These are phyloP conservation scores for Nannochloris sp. DNA, from an alignment of 139 green algal species.

Conservation along the genomic window DNA sequence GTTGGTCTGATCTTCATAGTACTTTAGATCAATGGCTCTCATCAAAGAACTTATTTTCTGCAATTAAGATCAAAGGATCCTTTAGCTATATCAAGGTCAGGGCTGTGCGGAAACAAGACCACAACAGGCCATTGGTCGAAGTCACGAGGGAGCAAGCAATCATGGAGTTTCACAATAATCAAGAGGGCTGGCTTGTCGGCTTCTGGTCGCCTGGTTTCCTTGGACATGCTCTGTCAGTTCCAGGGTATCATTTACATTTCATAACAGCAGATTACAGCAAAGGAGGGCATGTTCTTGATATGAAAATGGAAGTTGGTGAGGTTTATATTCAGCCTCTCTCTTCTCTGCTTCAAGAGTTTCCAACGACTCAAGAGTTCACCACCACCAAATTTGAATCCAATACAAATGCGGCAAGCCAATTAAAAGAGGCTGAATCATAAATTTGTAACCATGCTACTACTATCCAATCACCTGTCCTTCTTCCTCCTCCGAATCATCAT, in stretches of 20 bases:
- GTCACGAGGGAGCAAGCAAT: neutral
- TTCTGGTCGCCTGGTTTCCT: neutral
- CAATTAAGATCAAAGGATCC: neutral
- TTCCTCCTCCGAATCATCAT: too few species aligned
- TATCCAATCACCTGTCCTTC: too few species aligned
- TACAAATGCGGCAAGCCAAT: too few species aligned
- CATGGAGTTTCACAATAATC: neutral
- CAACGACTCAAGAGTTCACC: neutral
- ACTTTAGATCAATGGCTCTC: neutral
- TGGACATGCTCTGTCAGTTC: neutral
- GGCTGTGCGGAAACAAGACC: neutral
- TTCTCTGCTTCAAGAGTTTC: neutral
- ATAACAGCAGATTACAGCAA: neutral
- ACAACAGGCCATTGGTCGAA: neutral
- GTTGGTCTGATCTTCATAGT: neutral
- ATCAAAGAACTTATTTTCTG: neutral
- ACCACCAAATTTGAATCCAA: too few species aligned
- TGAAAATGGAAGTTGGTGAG: neutral
- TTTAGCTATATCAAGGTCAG: neutral
- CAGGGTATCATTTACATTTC: conserved; percentile 1
- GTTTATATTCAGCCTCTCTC: neutral
- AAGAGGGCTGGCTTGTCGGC: neutral
- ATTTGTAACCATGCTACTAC: too few species aligned
- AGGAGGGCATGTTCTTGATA: conserved; percentile 2
- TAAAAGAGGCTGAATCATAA: too few species aligned